A percentile compares a stretch with the other conserved stretches of the same genome.
phyloP scores from a whole-genome alignment of 75 land plant genomes.

The Azolla pinnata region DNA sequence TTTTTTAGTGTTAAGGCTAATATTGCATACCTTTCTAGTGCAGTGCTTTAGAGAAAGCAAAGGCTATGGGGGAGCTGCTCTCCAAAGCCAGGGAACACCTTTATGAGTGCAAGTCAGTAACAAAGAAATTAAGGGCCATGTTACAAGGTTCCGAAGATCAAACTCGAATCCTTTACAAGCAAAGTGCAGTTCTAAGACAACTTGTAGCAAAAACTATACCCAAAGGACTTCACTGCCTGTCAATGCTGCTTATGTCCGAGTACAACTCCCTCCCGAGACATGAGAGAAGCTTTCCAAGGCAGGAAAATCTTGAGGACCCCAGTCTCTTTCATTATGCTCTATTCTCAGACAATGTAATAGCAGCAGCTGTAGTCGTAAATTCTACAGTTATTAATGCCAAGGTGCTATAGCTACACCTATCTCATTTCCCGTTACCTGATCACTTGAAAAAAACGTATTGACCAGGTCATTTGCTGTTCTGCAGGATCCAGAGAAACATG shows the following conservation, averaged over 20 bases:
- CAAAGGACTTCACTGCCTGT: slow-evolving; percentile 65
- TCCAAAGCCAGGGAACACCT: slow-evolving; percentile 38
- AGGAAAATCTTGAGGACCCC: slow-evolving; percentile 26
- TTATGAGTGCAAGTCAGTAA: slow-evolving; percentile 46
- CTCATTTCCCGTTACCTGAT: not conserved
- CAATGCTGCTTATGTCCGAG: slow-evolving; percentile 53
- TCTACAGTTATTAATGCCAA: slow-evolving; percentile 39
- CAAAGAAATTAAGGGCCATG: slow-evolving; percentile 54
- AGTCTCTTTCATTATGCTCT: slow-evolving; percentile 50
- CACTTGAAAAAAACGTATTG: not conserved
- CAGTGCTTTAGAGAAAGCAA: slow-evolving; percentile 54
- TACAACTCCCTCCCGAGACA: slow-evolving; percentile 36
- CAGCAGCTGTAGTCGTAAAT: slow-evolving; percentile 63
- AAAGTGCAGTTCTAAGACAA: slow-evolving; percentile 35
- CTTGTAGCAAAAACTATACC: slow-evolving; percentile 59
- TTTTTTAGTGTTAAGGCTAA: not conserved
- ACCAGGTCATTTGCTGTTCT: not conserved
- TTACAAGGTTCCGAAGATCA: slow-evolving; percentile 44
- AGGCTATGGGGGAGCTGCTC: slow-evolving; percentile 45
- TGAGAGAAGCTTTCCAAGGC: slow-evolving; percentile 23
- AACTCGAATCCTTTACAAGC: slow-evolving; percentile 36
- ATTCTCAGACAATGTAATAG: slow-evolving; percentile 65
- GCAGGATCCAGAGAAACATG: slow-evolving; percentile 54
- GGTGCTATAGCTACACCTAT: slow-evolving; percentile 21
- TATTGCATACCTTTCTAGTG: not conserved